Evolutionary conservation across 192 early-diverging fungal species (phyloP), one percentile per base, ranked within the genome.

Genomic region (Coemansia sp.): DNA sequence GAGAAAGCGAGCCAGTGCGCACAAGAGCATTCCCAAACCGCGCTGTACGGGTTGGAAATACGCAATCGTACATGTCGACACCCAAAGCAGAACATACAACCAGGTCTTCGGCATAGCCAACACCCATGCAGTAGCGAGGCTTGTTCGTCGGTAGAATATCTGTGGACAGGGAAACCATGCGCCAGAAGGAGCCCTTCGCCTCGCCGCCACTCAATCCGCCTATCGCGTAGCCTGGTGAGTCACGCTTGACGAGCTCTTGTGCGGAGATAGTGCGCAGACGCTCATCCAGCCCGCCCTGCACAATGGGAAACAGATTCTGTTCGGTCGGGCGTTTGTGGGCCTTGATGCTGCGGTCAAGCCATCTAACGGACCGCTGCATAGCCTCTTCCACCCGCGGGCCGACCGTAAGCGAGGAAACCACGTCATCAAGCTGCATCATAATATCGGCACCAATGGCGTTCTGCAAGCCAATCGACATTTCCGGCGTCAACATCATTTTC

Each of bases 351-450:
- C 93, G 83, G 76, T 95, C 93, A 49, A 95, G 81, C 93, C 93
- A 95, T 46, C 93, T 87, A 56, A 95, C 88, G 21, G 91, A 93
- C 73, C 93, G 85, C 85, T 86, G 87, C 93, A 95, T 95, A 45
- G 93, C 93, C 73, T 95, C 93, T 69, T 93, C 93, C 3, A 95
- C 90, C 59, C 93, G 85, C 13, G 90, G 85, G 5, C 93, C 92
- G 11, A 88, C 90, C 1, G 89, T 89, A 52, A 95, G 69, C 49
- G 92, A 92, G 4, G 92, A 92, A 4, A 95, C 90, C 4, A 95
- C 93, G 73, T 95, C 93, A 67, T 95, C 93, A 67, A 95, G 77
- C 70, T 95, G 93, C 93, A 95, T 95, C 86, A 95, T 92, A 19
- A 95, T 93, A 67, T 93, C 93, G 2, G 92, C 90, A 37, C 91